These are phyloP conservation scores for Daldinia eschscholtzii DNA, from an alignment of 2,329 filamentous ascomycete species.

Conservation along the genomic window DNA sequence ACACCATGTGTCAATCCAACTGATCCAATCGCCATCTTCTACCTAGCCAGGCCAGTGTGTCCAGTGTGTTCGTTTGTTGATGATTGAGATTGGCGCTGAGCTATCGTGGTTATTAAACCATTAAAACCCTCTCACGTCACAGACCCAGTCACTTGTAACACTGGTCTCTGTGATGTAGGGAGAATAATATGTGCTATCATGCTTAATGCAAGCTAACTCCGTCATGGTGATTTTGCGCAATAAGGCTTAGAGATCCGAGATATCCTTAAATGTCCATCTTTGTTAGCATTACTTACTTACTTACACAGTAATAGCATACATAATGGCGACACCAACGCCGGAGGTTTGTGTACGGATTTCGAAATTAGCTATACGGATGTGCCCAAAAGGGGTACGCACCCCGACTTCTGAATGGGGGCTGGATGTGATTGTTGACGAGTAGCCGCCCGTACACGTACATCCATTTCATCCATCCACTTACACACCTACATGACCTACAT, in stretches of 20 bases:
- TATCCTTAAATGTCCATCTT: background rate
- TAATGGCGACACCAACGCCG: conserved; percentile 19
- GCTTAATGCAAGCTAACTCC: too few species aligned
- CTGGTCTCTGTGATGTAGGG: conserved; percentile 1
- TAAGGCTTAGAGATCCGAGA: background rate
- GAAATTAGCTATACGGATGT: conserved; percentile 38
- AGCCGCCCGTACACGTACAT: conserved; percentile 30
- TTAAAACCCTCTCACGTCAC: conserved; percentile 11
- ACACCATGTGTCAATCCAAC: background rate
- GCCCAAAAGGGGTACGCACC: conserved; percentile 40
- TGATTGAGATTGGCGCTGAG: conserved; percentile 19
- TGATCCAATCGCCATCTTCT: conserved; percentile 41
- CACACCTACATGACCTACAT: background rate
- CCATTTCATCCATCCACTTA: conserved; percentile 19
- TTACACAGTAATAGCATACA: background rate
- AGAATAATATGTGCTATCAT: conserved; percentile 1
- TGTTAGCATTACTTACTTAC: background rate
- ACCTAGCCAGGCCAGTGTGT: background rate
- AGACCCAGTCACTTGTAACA: conserved; percentile 26
- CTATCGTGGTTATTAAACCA: conserved; percentile 15
- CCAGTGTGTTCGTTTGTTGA: conserved; percentile 6
- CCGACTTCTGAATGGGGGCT: conserved; percentile 37
- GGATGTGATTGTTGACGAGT: conserved; percentile 36
- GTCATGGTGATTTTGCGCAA: background rate
- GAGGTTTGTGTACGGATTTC: conserved; percentile 22